Evolutionary conservation across 2,329 filamentous ascomycete genomes (phyloP), one percentile per base, ranked within the genome.

Genomic region (Thielaviopsis musarum): DNA sequence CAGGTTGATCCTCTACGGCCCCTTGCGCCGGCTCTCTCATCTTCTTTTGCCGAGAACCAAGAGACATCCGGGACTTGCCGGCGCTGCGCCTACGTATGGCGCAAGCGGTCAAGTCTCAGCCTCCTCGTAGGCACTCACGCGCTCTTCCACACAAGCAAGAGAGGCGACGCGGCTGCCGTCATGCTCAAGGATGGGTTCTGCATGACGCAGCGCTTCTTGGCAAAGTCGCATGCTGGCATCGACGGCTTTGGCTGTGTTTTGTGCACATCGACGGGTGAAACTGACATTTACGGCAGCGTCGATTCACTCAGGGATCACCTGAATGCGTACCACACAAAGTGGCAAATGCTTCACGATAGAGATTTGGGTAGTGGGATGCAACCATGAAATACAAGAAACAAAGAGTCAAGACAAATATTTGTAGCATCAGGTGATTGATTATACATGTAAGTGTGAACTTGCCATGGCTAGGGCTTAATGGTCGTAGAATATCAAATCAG

Each of bases 321-420:
- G 63, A 70, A 72, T 58, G 57, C 64, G 1, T 64, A 63, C 12
- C 71, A 74, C 61, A 68, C 67, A 26, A 74, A 74, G 64, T 74
- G 72, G 72, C 71, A 74, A 65, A 68, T 74, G 61, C 67, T 73
- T 26, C 72, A 74, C 56, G 71, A 74, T 61, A 30, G 13, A n/a
- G 54, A 56, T 38, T 28, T 56, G 45, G 21, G n/a, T 49, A 49
- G 15, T 9, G n/a, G n/a, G n/a, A n/a, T 49, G 10, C 45, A 49
- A 10, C 17, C 45, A 21, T 49, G 15, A 49, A n/a, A 49, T 49
- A 49, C n/a, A 21, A 19, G 24, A 3, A 26, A 26, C 9, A 9
- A 34, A 34, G n/a, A 49, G 45, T 49, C 45, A 21, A 49, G 45
- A 19, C 17, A 19, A 6, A 5, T 45, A 5, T 49, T 49, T 21